Percentiles rank a stretch among this genome's conserved stretches.
Conservation (phyloP, 495 filamentous ascomycete species). For the Aspergillus indologenus region DNA sequence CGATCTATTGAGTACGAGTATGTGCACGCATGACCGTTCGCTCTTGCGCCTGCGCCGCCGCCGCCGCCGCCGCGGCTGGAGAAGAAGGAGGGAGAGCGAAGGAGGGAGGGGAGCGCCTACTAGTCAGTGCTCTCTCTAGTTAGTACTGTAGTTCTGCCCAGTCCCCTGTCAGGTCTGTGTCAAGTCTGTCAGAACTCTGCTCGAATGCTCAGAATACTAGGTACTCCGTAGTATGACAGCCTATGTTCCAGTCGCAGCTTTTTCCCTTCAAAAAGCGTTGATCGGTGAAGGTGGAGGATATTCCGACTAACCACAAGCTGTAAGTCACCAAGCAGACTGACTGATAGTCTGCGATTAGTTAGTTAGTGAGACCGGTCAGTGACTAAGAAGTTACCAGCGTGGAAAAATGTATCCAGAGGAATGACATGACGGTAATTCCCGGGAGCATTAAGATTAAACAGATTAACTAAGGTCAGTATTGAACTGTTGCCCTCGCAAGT, state of each 20-base stretch:
- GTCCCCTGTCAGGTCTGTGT: constrained; percentile 10
- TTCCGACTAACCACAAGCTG: too few species aligned
- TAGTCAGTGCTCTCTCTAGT: too few species aligned
- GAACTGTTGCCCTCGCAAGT: background rate
- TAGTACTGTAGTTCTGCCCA: constrained; percentile 10
- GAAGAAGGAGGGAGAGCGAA: background rate
- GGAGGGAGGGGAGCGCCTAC: constrained; percentile 23
- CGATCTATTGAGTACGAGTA: constrained; percentile 8
- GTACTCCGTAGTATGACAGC: constrained; percentile 2
- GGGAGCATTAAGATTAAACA: background rate
- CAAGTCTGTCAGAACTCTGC: too few species aligned
- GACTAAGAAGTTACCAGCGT: too few species aligned
- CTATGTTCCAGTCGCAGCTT: background rate
- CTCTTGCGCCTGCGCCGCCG: constrained; percentile 10
- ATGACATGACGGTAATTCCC: background rate
- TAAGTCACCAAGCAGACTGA: too few species aligned
- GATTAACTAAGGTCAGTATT: background rate
- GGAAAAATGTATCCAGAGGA: constrained; percentile 4
- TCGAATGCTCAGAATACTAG: too few species aligned
- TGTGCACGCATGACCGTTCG: constrained; percentile 42
- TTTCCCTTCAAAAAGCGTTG: background rate
- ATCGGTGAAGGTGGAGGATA: too few species aligned
- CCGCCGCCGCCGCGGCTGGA: constrained; percentile 18
- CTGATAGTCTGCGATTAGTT: too few species aligned
- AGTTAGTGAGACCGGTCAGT: too few species aligned